Conservation (phyloP, 345 rosid genomes). For the Dipteronia sinensis region DNA sequence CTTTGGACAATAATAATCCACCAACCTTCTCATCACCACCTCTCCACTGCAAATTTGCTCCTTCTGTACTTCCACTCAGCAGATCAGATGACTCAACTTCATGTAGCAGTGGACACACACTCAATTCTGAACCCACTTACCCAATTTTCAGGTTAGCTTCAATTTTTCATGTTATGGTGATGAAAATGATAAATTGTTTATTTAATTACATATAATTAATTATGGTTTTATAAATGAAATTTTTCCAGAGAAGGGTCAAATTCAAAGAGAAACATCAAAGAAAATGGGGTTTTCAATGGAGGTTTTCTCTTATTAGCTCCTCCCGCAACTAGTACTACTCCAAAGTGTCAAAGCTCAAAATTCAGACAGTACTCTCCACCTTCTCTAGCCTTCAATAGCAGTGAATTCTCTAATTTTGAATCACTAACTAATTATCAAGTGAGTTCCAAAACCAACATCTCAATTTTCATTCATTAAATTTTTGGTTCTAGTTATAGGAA, state of each 20-base stretch:
- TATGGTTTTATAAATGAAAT: not conserved
- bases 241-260: conserved; percentile 38
- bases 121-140: conserved; percentile 16
- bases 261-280: conserved; percentile 28
- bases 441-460: conserved; percentile 23
- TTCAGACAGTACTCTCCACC: conserved; percentile 22
- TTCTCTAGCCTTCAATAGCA: conserved; percentile 22
- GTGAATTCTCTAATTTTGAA: conserved; percentile 32
- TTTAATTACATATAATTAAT: not conserved
- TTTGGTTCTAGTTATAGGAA: not conserved
- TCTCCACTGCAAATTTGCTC: conserved; percentile 29
- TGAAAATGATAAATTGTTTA: not conserved
- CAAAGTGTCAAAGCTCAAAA: conserved; percentile 25
- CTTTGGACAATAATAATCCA: conserved; percentile 31
- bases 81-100: conserved; percentile 41
- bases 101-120: conserved; percentile 27
- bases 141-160: conserved; percentile 41
- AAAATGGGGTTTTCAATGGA: conserved; percentile 27
- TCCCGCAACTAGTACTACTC: conserved; percentile 27
- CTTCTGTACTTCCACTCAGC: conserved; percentile 30
- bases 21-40: conserved; percentile 26
- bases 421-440: conserved; percentile 40
- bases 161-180: not conserved
- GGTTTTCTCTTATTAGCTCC: conserved; percentile 56
- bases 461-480: not conserved